Conservation (phyloP, 768 basidiomycete species). For the Lyophyllum semitale region DNA sequence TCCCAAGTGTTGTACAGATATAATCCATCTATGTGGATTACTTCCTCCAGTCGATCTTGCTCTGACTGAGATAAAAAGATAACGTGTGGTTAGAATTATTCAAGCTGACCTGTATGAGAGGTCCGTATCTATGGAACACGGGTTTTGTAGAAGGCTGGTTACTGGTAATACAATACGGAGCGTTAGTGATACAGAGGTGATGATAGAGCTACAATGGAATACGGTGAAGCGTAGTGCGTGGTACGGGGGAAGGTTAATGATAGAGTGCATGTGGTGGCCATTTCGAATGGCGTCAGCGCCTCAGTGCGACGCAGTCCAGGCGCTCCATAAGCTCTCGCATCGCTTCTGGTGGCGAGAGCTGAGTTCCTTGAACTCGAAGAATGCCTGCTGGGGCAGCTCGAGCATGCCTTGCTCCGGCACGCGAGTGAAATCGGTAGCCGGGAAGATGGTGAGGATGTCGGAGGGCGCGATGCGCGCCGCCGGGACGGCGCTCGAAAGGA, state of each 20-base stretch:
- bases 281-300: not conserved
- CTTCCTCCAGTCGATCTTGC: not conserved
- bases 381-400: conserved; percentile 62
- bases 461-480: conserved; percentile 61
- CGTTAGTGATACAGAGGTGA: too few relatives aligned
- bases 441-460: conserved; percentile 63
- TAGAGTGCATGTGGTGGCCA: not conserved
- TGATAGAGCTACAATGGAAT: too few relatives aligned
- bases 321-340: conserved; percentile 61
- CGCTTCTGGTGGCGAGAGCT: conserved; percentile 52
- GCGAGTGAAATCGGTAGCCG: conserved; percentile 35
- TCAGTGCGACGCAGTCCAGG: conserved; percentile 32
- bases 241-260: not conserved
- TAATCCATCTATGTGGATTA: not conserved
- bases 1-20: not conserved
- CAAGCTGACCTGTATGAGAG: too few relatives aligned
- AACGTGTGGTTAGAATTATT: not conserved
- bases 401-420: conserved; percentile 52
- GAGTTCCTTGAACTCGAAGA: conserved; percentile 57
- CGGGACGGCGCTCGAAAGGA: conserved; percentile 61
- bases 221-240: too few relatives aligned
- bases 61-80: not conserved
- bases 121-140: too few relatives aligned
- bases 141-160: too few relatives aligned
- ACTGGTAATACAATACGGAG: too few relatives aligned